Percentiles rank a stretch among this genome's conserved stretches.
Conservation (phyloP, 306 rosid species). For the Amphicarpaea edgeworthii region DNA sequence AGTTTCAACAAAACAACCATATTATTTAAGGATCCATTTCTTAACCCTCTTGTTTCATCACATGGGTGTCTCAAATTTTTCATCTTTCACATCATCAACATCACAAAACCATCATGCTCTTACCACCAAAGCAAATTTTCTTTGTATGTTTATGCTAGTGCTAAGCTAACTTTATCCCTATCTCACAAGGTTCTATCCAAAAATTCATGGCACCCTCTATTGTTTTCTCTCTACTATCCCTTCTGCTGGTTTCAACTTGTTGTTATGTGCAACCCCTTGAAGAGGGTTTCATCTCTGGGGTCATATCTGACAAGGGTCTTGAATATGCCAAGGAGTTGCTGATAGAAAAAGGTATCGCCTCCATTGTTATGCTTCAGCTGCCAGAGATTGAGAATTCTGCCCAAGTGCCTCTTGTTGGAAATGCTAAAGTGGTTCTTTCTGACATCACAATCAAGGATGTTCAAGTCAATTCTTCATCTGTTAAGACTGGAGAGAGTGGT, state of each 20-base stretch:
- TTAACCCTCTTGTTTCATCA: slow-evolving; percentile 6
- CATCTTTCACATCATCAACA: slow-evolving; percentile 24
- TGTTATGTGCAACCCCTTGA: slow-evolving; percentile 49
- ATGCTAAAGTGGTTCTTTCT: slow-evolving; percentile 69
- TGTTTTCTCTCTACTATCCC: slow-evolving; percentile 40
- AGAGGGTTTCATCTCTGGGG: slow-evolving; percentile 71
- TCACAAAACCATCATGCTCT: slow-evolving; percentile 12
- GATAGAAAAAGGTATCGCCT: slow-evolving; percentile 63
- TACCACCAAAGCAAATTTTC: neutral
- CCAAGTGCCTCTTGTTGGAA: slow-evolving; percentile 65
- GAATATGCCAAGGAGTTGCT: slow-evolving; percentile 74
- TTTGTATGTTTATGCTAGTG: neutral
- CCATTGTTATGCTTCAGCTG: slow-evolving; percentile 67
- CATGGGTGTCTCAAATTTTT: slow-evolving; percentile 35
- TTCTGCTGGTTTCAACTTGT: slow-evolving; percentile 49
- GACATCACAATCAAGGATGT: slow-evolving; percentile 59
- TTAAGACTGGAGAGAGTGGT: slow-evolving; percentile 69
- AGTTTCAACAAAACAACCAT: neutral
- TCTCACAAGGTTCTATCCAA: slow-evolving; percentile 44
- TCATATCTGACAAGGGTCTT: slow-evolving; percentile 75
- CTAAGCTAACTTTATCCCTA: slow-evolving; percentile 20
- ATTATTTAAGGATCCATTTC: neutral
- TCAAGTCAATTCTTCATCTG: slow-evolving; percentile 63
- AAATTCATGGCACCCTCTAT: slow-evolving; percentile 48
- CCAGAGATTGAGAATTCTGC: slow-evolving; percentile 67